Percentiles rank a stretch among this genome's conserved stretches.
These are phyloP conservation scores for Phytophthora macrochlamydospora DNA, from an alignment of 352 stramenopile species.

Conservation along the genomic window DNA sequence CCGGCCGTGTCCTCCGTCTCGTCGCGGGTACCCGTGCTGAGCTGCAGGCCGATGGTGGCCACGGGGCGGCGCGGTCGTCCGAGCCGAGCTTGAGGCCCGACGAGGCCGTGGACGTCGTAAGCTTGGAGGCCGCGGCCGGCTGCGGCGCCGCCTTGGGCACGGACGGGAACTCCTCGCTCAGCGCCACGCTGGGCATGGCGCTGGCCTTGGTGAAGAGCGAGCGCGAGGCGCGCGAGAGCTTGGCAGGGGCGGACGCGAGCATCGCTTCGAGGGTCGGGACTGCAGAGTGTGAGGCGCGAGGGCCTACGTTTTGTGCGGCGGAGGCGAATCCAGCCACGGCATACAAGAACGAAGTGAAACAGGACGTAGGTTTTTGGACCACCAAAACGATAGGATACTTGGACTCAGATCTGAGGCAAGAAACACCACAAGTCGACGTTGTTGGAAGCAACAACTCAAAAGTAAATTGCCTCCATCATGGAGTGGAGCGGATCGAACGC, in stretches of 20 bases:
- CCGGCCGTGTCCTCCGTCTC: constrained; percentile 78
- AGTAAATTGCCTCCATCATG: constrained; percentile 47
- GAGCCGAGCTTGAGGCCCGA: constrained; percentile 71
- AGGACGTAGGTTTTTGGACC: too few species aligned
- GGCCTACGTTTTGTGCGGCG: background rate
- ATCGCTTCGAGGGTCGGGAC: constrained; percentile 3
- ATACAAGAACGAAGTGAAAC: too few species aligned
- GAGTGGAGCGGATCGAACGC: constrained; percentile 15
- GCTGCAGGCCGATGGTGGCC: constrained; percentile 69
- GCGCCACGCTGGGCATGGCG: constrained; percentile 54
- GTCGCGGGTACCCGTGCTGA: constrained; percentile 62
- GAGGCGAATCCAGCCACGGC: too few species aligned
- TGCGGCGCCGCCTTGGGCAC: constrained; percentile 47
- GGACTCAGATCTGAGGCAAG: too few species aligned
- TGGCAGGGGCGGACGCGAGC: constrained; percentile 32
- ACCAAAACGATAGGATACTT: too few species aligned
- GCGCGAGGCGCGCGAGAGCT: constrained; percentile 33
- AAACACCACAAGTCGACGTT: too few species aligned
- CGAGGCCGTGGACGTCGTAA: constrained; percentile 42
- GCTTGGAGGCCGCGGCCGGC: constrained; percentile 28
- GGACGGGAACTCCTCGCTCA: constrained; percentile 70
- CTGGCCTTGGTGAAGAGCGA: constrained; percentile 73
- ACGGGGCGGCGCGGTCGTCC: constrained; percentile 53
- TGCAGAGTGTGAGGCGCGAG: constrained; percentile 1
- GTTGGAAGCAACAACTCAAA: constrained; percentile 16